Evolutionary conservation across 257 asterid species (phyloP), one percentile per base, ranked within the genome.

Genomic region (Solanum paucissectum): DNA sequence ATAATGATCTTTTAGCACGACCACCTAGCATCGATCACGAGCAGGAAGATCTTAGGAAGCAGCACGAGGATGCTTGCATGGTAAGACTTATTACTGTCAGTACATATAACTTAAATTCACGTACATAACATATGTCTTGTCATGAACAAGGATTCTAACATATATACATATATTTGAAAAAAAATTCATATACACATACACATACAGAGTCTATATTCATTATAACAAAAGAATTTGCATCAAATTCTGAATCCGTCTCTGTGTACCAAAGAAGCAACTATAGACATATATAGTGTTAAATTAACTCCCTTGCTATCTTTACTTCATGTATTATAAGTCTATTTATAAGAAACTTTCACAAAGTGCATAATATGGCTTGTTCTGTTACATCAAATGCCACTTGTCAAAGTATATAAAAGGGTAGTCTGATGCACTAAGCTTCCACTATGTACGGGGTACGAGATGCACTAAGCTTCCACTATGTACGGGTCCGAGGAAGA

Each of bases 21-120:
- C 86, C 86, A 16, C 69, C 86, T 29, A 82, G 86, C 11, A 82
- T 82, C 32, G 69, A 46, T 49, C 86, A 49, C 0, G 69, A 82
- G 29, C 86, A 49, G 32, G 86, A 82, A 29, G 69, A n/a, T 29
- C 42, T 82, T 49, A 82, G 86, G 44, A 82, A 82, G 69, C 86
- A 49, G 11, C 69, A 82, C 13, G 86, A 82, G 9, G 86, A 82
- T 20, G 12, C 86, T 29, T 82, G 86, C 69, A 49, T 49, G 32
- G 86, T 49, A 82, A 49, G 7, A 82, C 69, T 29, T 46, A 20
- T 18, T 46, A 5, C 16, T 79, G 5, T 44, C 25, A 44, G 25
- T 79, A 38, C 2, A 27, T 79, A 27, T 79, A 79, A 79, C 16
- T 42, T 79, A 42, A 79, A 25, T 79, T 77, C 16, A 79, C 7